Conservation (phyloP, 108 stramenopile species). For the Conticribra weissflogii region DNA sequence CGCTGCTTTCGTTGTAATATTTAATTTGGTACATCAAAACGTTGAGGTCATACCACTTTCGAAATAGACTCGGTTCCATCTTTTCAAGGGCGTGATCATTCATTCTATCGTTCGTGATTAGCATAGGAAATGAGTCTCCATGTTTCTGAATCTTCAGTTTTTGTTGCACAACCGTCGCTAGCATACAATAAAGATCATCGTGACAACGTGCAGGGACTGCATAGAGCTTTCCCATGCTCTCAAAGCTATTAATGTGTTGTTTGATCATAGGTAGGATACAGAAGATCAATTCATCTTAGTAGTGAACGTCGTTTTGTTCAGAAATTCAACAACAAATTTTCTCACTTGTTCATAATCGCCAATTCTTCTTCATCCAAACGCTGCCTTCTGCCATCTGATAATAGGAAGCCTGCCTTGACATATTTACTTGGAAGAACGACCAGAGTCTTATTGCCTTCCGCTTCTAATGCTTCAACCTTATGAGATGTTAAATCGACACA, state of each 20-base stretch:
- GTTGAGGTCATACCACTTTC: slow-evolving; percentile 63
- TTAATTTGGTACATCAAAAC: slow-evolving; percentile 72
- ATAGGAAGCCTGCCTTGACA: slow-evolving; percentile 23
- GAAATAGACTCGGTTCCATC: slow-evolving; percentile 62
- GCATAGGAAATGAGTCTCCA: slow-evolving; percentile 59
- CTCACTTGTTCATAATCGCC: slow-evolving; percentile 3
- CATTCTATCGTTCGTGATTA: slow-evolving; percentile 75
- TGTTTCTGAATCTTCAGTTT: slow-evolving; percentile 3
- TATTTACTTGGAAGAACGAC: slow-evolving; percentile 77
- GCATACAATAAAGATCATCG: slow-evolving; percentile 81
- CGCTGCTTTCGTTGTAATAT: slow-evolving; percentile 44
- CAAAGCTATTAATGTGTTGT: background rate
- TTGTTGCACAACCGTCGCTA: slow-evolving; percentile 58
- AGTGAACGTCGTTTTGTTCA: background rate
- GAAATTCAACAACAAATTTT: background rate
- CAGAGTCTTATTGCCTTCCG: slow-evolving; percentile 61
- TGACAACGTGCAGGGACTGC: slow-evolving; percentile 55
- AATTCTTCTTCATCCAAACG: slow-evolving; percentile 1
- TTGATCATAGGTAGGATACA: background rate
- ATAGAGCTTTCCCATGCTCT: background rate
- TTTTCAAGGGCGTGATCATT: slow-evolving; percentile 67
- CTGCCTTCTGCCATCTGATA: slow-evolving; percentile 25
- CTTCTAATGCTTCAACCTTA: slow-evolving; percentile 1
- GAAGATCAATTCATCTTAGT: background rate
- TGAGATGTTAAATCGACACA: background rate